These are phyloP conservation scores for Jimgerdemannia flammicorona DNA, from an alignment of 192 early-diverging fungal species.

Conservation along the genomic window DNA sequence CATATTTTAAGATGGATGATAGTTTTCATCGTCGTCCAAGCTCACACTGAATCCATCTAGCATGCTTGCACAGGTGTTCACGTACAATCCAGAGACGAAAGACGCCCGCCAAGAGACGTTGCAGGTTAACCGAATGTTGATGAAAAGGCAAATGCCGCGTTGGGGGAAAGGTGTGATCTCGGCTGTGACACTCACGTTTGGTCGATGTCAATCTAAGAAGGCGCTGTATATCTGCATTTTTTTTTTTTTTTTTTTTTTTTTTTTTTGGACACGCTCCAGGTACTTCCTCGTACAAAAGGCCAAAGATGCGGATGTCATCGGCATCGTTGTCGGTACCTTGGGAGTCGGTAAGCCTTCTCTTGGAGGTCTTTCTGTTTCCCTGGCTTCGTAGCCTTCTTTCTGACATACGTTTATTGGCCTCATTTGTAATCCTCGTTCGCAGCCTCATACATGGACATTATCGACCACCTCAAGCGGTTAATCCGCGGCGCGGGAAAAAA, in stretches of 20 bases:
- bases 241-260: background rate
- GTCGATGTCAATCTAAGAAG: background rate
- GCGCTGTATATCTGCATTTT: background rate
- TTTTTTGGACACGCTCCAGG: slow-evolving; percentile 15
- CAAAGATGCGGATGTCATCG: slow-evolving; percentile 87
- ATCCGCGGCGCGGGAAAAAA: slow-evolving; percentile 74
- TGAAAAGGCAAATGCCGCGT: slow-evolving; percentile 38
- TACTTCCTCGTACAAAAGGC: slow-evolving; percentile 90
- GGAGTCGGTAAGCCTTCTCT: slow-evolving; percentile 70
- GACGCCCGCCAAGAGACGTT: slow-evolving; percentile 51
- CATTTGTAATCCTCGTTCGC: slow-evolving; percentile 2
- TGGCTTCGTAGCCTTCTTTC: background rate
- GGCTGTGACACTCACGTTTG: too few species aligned
- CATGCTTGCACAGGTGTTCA: slow-evolving; percentile 34
- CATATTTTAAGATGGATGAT: too few species aligned
- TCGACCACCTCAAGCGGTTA: slow-evolving; percentile 74
- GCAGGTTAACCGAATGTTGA: slow-evolving; percentile 54
- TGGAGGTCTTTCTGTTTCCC: background rate
- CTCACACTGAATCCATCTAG: too few species aligned
- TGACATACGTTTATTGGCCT: background rate
- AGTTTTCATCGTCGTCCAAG: too few species aligned
- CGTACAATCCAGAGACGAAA: slow-evolving; percentile 63
- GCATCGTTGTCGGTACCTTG: slow-evolving; percentile 93
- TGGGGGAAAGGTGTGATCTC: background rate
- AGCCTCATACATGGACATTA: slow-evolving; percentile 82